Percentiles rank a stretch among this genome's conserved stretches.
Conservation (phyloP, 148 eudicot species). For the Chenopodium album region DNA sequence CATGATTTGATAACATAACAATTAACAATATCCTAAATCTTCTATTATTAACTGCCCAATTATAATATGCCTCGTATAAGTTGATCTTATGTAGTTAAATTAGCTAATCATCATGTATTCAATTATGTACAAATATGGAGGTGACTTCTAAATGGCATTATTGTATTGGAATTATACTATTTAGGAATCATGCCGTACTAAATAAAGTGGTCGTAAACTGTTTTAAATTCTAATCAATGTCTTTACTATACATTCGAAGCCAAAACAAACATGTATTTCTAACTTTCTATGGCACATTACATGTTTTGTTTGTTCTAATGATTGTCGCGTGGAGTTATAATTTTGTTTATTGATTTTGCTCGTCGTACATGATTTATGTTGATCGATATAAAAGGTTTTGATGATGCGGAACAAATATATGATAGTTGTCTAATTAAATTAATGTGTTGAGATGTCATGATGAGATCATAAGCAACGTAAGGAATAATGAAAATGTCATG, state of each 20-base stretch:
- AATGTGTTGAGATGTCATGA: no score
- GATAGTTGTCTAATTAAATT: no score
- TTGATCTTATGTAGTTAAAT: neutral
- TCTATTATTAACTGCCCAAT: slow-evolving; percentile 8
- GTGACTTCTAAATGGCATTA: slow-evolving; percentile 20
- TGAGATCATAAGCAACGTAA: no score
- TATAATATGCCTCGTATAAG: neutral
- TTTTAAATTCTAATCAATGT: neutral
- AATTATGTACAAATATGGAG: slow-evolving; percentile 2
- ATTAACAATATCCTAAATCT: neutral
- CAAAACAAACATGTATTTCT: no score
- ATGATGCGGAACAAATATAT: no score
- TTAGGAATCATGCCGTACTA: neutral
- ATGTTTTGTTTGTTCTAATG: neutral
- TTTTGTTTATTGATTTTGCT: no score
- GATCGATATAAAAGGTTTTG: no score
- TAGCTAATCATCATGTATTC: slow-evolving; percentile 9
- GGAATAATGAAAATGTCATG: no score
- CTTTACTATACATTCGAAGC: no score
- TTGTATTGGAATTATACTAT: slow-evolving; percentile 12
- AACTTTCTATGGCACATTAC: neutral
- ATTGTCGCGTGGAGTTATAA: no score
- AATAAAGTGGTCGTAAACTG: neutral
- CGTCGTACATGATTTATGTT: no score
- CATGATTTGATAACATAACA: neutral